These are phyloP conservation scores for Luffa acutangula DNA, from an alignment of 306 rosid species.

Conservation along the genomic window DNA sequence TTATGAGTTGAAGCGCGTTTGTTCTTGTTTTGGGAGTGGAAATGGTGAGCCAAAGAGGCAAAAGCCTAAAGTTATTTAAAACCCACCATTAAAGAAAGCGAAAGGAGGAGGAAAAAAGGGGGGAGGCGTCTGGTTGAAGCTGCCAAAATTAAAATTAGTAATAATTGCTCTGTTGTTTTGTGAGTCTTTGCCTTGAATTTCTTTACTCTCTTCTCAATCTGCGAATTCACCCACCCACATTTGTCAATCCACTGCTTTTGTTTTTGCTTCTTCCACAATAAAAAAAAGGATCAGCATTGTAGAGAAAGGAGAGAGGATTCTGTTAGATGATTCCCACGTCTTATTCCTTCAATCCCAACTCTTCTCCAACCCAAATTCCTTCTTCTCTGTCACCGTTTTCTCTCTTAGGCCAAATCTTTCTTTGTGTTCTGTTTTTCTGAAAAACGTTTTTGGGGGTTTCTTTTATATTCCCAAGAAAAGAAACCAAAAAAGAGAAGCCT, in stretches of 20 bases:
- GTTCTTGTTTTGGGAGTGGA: not conserved
- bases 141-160: not conserved
- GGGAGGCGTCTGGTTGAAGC: slow-evolving; percentile 6
- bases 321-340: slow-evolving; percentile 54
- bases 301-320: not conserved
- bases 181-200: not conserved
- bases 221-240: slow-evolving; percentile 8
- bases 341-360: slow-evolving; percentile 33
- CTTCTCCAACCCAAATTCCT: slow-evolving; percentile 11
- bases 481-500: slow-evolving; percentile 4
- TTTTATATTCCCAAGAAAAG: slow-evolving; percentile 30
- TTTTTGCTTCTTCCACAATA: not conserved
- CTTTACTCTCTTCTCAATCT: not conserved
- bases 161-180: not conserved
- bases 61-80: not conserved
- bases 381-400: slow-evolving; percentile 7
- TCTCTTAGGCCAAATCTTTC: slow-evolving; percentile 8
- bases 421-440: not conserved
- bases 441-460: slow-evolving; percentile 8
- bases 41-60: not conserved
- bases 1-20: not conserved
- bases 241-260: not conserved
- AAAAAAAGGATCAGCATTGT: not conserved
- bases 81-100: not conserved
- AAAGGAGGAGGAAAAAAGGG: not conserved